Evolutionary conservation across 192 early-diverging fungal species (phyloP), one percentile per base, ranked within the genome.

Genomic region (Geranomyces michiganensis): DNA sequence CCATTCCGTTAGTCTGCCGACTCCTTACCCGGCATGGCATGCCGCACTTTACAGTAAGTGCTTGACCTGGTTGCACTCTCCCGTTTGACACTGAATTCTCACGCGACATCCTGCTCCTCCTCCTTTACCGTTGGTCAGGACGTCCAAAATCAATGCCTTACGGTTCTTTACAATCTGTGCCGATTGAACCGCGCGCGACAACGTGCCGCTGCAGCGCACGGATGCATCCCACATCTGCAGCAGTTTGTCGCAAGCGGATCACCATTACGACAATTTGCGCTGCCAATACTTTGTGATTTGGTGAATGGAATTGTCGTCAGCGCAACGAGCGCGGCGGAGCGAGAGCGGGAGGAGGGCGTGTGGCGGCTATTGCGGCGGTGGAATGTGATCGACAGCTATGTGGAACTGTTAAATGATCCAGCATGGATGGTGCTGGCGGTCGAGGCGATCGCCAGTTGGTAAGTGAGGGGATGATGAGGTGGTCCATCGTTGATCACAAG

Each of bases 381-480:
- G 51, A n/a, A 56, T 10, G 80, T 64, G 29, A 44, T 88, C 17
- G 70, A 70, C 3, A 67, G 77, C 1, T 89, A 87, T 53, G 46
- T 89, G 22, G 60, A 56, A 12, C 67, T 89, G 33, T 75, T 89
- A 53, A 80, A 69, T 26, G 86, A 87, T 68, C 71, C 79, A 7
- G 79, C 82, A 29, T 88, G 85, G 85, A 82, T 84, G 62, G 84
- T 85, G 12, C 84, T 84, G 73, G 83, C 85, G 9, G 74, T 89
- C 53, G 87, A 89, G 45, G 81, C 88, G 19, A 83, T 89, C 12
- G 67, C 80, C 27, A 71, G 75, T 24, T 89, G 87, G 88, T 86
- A 80, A 51, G 51, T 15, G 36, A 41, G 36, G 10, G 36, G 36
- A 41, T 41, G 36, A 41, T 41, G n/a, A n/a, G n/a, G n/a, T n/a